These are phyloP conservation scores for Asclepias syriaca DNA, from an alignment of 257 asterid genomes.

Conservation along the genomic window DNA sequence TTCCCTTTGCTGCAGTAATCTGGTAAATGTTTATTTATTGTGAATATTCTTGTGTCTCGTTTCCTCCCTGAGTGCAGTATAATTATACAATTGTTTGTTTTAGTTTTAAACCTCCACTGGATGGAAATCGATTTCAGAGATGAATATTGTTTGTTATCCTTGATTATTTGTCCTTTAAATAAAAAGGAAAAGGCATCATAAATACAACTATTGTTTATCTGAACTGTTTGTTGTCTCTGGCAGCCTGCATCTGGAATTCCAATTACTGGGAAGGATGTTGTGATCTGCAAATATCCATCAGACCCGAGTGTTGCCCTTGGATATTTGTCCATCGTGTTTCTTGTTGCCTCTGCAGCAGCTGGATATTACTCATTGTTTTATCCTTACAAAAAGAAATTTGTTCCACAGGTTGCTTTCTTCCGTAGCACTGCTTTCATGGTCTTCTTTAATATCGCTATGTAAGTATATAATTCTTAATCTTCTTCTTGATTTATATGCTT, in stretches of 20 bases:
- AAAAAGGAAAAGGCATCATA: too few relatives aligned
- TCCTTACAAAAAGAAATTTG: constrained; percentile 73
- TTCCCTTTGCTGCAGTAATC: background rate
- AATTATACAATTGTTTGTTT: background rate
- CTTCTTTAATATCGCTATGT: constrained; percentile 72
- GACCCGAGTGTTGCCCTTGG: constrained; percentile 69
- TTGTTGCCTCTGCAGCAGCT: constrained; percentile 37
- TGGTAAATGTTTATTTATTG: background rate
- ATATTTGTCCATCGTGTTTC: constrained; percentile 58
- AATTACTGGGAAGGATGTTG: constrained; percentile 45
- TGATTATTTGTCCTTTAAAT: background rate
- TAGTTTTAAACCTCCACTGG: background rate
- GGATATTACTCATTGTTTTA: constrained; percentile 63
- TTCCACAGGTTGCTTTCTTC: constrained; percentile 60
- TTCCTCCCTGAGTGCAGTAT: background rate
- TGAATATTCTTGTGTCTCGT: background rate
- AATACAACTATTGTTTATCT: background rate
- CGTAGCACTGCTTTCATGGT: constrained; percentile 49
- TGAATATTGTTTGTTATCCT: too few relatives aligned
- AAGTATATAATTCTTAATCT: constrained; percentile 25
- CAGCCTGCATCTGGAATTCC: constrained; percentile 75
- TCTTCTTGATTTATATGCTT: background rate
- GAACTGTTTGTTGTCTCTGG: constrained; percentile 16
- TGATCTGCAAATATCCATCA: constrained; percentile 71
- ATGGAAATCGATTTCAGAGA: too few relatives aligned